Evolutionary conservation across 805 yeast genomes (phyloP).

Genomic region (Zygotorulaspora florentina): DNA sequence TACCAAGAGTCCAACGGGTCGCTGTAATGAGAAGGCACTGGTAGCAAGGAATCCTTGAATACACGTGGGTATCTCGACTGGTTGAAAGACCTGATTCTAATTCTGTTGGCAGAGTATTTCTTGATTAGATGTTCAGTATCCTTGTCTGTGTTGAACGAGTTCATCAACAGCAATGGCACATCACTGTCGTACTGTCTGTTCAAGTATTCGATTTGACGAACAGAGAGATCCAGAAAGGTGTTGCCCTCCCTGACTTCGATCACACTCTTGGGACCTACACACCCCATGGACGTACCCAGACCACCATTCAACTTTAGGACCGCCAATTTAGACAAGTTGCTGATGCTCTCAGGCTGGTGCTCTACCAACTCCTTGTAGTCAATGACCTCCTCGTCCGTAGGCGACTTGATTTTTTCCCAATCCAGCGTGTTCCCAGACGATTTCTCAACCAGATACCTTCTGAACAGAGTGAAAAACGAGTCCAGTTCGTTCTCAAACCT

Average conservation of each 20-base stretch:
- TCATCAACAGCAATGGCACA: conserved; percentile 95
- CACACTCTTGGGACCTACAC: conserved; percentile 97
- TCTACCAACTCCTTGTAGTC: conserved; percentile 45
- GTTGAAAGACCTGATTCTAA: conserved; percentile 91
- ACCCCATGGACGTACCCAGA: conserved; percentile 98
- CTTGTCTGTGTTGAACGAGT: conserved; percentile 94
- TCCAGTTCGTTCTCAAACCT: conserved; percentile 91
- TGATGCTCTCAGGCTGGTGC: conserved; percentile 33
- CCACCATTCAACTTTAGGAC: conserved; percentile 98
- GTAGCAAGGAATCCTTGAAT: conserved; percentile 89
- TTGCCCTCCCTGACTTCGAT: conserved; percentile 99
- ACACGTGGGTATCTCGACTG: conserved; percentile 98
- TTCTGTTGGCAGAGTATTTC: conserved; percentile 94
- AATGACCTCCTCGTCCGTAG: conserved; percentile 83
- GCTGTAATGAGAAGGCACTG: conserved; percentile 75
- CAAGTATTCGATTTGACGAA: conserved; percentile 93
- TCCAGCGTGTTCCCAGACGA: conserved; percentile 80
- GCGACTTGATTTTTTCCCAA: conserved; percentile 96
- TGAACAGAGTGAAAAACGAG: conserved; percentile 84
- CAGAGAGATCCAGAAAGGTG: conserved; percentile 91
- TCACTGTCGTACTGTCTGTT: conserved; percentile 87
- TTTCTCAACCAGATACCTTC: conserved; percentile 86
- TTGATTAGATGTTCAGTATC: conserved; percentile 94
- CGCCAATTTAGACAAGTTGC: conserved; percentile 72
- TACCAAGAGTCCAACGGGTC: conserved; percentile 89